Percentiles rank a stretch among this genome's conserved stretches.
Conservation (phyloP, 169 alveolate genomes). For the Babesia ovata region DNA sequence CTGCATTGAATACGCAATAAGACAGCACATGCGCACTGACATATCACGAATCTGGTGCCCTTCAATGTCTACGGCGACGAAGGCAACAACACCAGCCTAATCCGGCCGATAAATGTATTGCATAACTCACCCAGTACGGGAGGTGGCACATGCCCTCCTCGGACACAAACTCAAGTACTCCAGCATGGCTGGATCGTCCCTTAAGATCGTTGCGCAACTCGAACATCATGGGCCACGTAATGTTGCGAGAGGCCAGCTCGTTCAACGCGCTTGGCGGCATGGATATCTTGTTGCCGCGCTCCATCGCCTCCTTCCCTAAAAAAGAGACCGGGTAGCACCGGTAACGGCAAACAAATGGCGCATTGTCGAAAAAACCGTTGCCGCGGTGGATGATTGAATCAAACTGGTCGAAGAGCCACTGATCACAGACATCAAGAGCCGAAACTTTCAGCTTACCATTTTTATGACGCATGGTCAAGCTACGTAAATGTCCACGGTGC, state of each 20-base stretch:
- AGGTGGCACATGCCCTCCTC: conserved; percentile 92
- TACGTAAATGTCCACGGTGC: no score
- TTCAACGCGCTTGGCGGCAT: conserved; percentile 84
- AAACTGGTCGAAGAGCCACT: conserved; percentile 61
- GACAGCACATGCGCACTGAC: no score
- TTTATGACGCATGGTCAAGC: neutral
- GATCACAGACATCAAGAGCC: neutral
- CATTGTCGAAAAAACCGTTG: conserved; percentile 14
- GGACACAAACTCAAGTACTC: conserved; percentile 92
- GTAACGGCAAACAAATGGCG: conserved; percentile 71
- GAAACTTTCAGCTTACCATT: conserved; percentile 15
- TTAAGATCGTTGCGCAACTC: conserved; percentile 78
- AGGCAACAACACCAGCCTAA: neutral
- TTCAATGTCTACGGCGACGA: neutral
- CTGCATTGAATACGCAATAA: neutral
- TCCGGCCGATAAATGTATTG: neutral
- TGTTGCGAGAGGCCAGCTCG: conserved; percentile 83
- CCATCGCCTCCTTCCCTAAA: conserved; percentile 84
- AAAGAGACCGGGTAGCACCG: conserved; percentile 85
- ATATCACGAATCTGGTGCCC: neutral
- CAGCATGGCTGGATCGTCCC: conserved; percentile 86
- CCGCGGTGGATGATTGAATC: conserved; percentile 29
- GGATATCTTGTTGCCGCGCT: conserved; percentile 82
- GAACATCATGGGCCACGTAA: conserved; percentile 87
- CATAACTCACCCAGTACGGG: conserved; percentile 87